A percentile compares a stretch with the other conserved stretches of the same genome.
phyloP scores from a whole-genome alignment of 495 filamentous ascomycete species.

The Massariosphaeria phaeospora region DNA sequence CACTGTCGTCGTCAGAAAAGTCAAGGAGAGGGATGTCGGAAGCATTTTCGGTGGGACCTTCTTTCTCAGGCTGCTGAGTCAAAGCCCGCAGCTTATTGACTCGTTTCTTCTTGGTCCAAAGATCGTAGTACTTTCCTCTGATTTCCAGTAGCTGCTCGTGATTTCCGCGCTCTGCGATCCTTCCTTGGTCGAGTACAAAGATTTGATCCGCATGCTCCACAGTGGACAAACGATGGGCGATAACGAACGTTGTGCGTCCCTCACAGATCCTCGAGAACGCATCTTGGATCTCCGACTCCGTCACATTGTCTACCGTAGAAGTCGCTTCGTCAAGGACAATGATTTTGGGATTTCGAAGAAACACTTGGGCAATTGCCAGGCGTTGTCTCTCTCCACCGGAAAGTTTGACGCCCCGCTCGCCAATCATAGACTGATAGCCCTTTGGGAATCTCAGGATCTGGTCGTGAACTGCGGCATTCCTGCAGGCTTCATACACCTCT shows the following conservation, averaged over 20 bases:
- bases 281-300: constrained; percentile 66
- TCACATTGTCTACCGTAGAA: constrained; percentile 52
- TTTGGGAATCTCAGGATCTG: constrained; percentile 50
- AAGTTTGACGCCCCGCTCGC: constrained; percentile 61
- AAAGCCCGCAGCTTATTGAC: not conserved
- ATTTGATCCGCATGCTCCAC: constrained; percentile 67
- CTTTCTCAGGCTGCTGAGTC: no score
- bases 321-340: constrained; percentile 55
- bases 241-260: constrained; percentile 39
- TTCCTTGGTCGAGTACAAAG: constrained; percentile 60
- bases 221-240: constrained; percentile 60
- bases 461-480: constrained; percentile 49
- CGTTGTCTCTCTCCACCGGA: constrained; percentile 73
- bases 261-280: constrained; percentile 47
- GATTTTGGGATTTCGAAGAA: constrained; percentile 49
- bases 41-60: not conserved
- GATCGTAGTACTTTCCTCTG: constrained; percentile 24
- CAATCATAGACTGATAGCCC: constrained; percentile 55
- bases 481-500: constrained; percentile 66
- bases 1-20: not conserved
- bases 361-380: constrained; percentile 65
- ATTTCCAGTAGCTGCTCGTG: constrained; percentile 52
- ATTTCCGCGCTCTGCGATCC: constrained; percentile 59
- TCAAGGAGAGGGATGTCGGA: not conserved
- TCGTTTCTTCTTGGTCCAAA: constrained; percentile 25